Conservation (phyloP, 495 filamentous ascomycete genomes). For the Trichoderma gamsii region DNA sequence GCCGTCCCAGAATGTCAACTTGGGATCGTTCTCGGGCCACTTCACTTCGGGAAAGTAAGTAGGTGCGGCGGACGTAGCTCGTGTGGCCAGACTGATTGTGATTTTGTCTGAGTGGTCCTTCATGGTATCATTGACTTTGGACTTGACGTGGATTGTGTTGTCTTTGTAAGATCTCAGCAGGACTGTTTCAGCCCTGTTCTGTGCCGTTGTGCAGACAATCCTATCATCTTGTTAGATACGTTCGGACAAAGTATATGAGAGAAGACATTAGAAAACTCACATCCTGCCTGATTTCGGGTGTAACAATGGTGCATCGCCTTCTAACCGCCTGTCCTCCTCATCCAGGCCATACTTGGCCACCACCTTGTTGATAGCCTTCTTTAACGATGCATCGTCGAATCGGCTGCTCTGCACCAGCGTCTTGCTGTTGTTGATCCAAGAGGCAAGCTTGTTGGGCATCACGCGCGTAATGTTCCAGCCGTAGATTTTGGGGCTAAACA, state of each 20-base stretch:
- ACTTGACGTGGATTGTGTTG: not conserved
- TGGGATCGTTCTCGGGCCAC: not conserved
- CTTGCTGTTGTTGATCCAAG: constrained; percentile 21
- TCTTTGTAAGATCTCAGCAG: not conserved
- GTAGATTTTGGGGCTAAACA: constrained; percentile 36
- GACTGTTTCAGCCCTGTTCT: constrained; percentile 2
- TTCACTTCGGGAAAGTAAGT: constrained; percentile 4
- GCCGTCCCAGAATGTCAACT: constrained; percentile 11
- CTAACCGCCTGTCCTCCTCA: constrained; percentile 23
- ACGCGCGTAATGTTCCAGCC: constrained; percentile 24
- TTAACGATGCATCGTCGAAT: constrained; percentile 38
- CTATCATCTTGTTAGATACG: not conserved
- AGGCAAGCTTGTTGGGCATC: constrained; percentile 25
- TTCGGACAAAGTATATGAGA: not conserved
- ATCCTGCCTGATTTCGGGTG: constrained; percentile 32
- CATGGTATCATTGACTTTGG: constrained; percentile 2
- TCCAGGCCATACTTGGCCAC: constrained; percentile 29
- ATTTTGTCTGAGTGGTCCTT: not conserved
- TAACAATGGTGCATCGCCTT: constrained; percentile 28
- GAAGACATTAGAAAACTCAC: constrained; percentile 21
- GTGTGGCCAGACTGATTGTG: constrained; percentile 5
- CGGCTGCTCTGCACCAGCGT: constrained; percentile 16
- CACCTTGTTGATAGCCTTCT: constrained; percentile 38
- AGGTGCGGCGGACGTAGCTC: not conserved
- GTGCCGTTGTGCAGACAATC: constrained; percentile 2